phyloP scores from a whole-genome alignment of 768 basidiomycete genomes.

The Lactarius sp. region DNA sequence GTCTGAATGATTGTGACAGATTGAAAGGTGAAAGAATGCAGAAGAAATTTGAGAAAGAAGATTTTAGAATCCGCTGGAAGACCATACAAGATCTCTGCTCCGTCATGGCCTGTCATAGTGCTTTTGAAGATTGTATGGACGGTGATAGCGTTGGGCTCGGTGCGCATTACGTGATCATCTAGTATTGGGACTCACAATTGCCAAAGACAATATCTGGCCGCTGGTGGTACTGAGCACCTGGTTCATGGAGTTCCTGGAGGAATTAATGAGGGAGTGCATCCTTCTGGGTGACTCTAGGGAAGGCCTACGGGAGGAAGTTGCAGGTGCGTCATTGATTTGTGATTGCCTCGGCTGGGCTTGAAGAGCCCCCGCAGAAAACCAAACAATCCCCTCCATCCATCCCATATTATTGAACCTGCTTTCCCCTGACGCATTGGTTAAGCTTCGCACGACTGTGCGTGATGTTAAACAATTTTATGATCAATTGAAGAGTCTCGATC shows the following conservation, averaged over 20 bases:
- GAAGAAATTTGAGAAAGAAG: constrained; percentile 37
- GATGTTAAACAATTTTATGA: constrained; percentile 58
- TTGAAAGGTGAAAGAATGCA: constrained; percentile 31
- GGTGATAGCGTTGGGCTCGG: constrained; percentile 60
- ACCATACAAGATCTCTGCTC: constrained; percentile 66
- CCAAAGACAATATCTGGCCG: constrained; percentile 67
- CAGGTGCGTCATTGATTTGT: constrained; percentile 1
- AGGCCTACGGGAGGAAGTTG: constrained; percentile 7
- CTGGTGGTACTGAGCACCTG: constrained; percentile 58
- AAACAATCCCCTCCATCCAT: constrained; percentile 1
- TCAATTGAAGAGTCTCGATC: constrained; percentile 47
- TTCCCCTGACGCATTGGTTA: constrained; percentile 57
- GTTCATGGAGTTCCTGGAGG: constrained; percentile 57
- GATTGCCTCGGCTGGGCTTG: not conserved
- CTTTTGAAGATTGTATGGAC: constrained; percentile 65
- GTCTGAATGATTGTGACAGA: constrained; percentile 28
- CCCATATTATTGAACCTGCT: constrained; percentile 52
- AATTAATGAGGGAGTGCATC: constrained; percentile 51
- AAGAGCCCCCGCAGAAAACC: not conserved
- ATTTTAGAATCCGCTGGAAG: constrained; percentile 47
- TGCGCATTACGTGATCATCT: constrained; percentile 29
- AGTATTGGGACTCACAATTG: constrained; percentile 9
- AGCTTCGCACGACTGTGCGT: constrained; percentile 44
- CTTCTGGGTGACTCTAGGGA: constrained; percentile 31
- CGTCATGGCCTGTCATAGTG: constrained; percentile 51